A percentile compares a stretch with the other conserved stretches of the same genome.
Conservation (phyloP, 2,329 filamentous ascomycete species). For the Phyllosticta paracitricarpa region DNA sequence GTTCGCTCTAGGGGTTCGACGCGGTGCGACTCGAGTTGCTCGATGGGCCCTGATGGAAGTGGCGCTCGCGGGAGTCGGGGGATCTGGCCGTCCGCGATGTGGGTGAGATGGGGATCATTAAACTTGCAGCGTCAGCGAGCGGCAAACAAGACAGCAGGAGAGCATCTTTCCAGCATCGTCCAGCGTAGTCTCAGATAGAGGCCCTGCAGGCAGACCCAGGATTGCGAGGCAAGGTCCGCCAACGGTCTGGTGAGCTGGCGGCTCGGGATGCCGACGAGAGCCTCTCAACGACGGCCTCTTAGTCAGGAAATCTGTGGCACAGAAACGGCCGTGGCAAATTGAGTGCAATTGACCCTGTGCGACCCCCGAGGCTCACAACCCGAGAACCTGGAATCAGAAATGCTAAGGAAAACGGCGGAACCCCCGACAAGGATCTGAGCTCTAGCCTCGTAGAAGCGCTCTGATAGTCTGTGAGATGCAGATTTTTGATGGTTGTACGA, state of each 20-base stretch:
- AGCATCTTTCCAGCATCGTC: not conserved
- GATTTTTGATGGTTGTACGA: not conserved
- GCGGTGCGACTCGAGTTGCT: not conserved
- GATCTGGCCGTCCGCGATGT: not conserved
- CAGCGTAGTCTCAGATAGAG: not conserved
- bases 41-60: not conserved
- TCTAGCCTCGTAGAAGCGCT: not conserved
- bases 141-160: not conserved
- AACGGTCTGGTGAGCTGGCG: not conserved
- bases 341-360: not conserved
- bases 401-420: not conserved
- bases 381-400: constrained; percentile 1
- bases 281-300: not conserved
- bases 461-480: not conserved
- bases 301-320: not conserved
- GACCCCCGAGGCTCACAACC: not conserved
- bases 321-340: constrained; percentile 9
- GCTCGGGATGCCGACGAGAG: not conserved
- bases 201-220: not conserved
- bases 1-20: not conserved
- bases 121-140: not conserved
- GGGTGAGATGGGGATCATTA: not conserved
- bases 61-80: not conserved
- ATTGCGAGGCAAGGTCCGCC: not conserved
- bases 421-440: not conserved